Evolutionary conservation across 768 basidiomycete genomes (phyloP).

Genomic region (Termitomyces sp.): DNA sequence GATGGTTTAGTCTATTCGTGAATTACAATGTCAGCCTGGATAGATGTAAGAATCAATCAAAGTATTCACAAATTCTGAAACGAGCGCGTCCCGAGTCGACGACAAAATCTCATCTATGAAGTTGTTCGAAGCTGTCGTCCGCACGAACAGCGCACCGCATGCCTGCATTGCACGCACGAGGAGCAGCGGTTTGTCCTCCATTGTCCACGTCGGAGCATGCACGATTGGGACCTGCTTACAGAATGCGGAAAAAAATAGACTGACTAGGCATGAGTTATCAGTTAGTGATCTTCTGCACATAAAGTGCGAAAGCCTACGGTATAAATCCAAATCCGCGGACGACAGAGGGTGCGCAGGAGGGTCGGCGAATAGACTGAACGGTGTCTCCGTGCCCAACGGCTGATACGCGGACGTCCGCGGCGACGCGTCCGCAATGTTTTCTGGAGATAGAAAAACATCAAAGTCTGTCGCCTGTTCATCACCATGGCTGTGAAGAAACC

Average conservation of each 20-base stretch:
- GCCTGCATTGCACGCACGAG: conserved; percentile 54
- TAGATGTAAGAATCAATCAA: neutral
- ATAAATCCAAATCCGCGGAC: conserved; percentile 48
- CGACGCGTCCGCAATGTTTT: conserved; percentile 1
- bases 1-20: conserved; percentile 31
- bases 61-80: conserved; percentile 49
- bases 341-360: conserved; percentile 17
- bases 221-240: conserved; percentile 50
- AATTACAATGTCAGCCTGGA: conserved; percentile 7
- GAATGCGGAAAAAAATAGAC: conserved; percentile 51
- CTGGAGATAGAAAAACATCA: conserved; percentile 3
- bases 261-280: conserved; percentile 25
- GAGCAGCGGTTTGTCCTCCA: conserved; percentile 41
- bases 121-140: conserved; percentile 37
- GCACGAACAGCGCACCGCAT: conserved; percentile 55
- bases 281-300: neutral
- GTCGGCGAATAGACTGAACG: neutral
- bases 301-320: conserved; percentile 36
- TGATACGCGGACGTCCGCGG: conserved; percentile 16
- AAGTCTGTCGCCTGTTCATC: conserved; percentile 16
- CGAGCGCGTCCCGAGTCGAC: conserved; percentile 40
- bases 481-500: conserved; percentile 9
- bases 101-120: conserved; percentile 44
- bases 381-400: neutral
- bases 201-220: conserved; percentile 48